phyloP scores from a whole-genome alignment of 805 yeast species.

The Kockiozyma suomiensis region DNA sequence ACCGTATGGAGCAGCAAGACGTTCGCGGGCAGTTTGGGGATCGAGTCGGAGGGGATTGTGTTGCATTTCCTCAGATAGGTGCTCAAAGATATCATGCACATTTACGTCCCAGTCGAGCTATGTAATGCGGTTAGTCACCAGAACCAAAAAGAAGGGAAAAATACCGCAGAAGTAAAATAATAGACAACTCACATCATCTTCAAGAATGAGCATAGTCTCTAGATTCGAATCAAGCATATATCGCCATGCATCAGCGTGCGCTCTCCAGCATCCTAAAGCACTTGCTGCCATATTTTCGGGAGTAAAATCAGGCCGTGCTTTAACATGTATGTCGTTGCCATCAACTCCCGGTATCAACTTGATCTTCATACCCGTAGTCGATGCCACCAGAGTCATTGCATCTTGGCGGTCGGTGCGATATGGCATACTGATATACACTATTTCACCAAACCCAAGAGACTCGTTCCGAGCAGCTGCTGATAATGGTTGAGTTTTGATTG shows the following conservation, averaged over 20 bases:
- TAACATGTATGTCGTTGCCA: constrained; percentile 8
- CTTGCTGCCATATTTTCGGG: constrained; percentile 13
- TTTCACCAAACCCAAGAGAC: constrained; percentile 26
- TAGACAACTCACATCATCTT: constrained; percentile 13
- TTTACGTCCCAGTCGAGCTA: constrained; percentile 24
- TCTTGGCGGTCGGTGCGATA: constrained; percentile 26
- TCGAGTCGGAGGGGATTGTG: constrained; percentile 19
- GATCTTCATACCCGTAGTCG: constrained; percentile 16
- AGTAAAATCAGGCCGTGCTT: constrained; percentile 18
- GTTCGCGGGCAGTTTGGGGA: constrained; percentile 16
- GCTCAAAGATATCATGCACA: constrained; percentile 19
- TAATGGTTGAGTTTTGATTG: not conserved
- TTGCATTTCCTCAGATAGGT: constrained; percentile 22
- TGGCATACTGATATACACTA: constrained; percentile 23
- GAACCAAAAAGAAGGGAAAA: not conserved
- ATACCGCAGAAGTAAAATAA: too few relatives aligned
- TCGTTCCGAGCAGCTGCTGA: constrained; percentile 12
- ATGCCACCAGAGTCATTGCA: constrained; percentile 18
- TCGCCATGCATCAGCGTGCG: constrained; percentile 26
- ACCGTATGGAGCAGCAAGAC: constrained; percentile 20
- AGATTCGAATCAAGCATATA: constrained; percentile 18
- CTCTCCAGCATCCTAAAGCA: constrained; percentile 27
- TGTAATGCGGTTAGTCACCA: not conserved
- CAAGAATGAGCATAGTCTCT: constrained; percentile 23
- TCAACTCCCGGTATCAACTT: constrained; percentile 18